These are phyloP conservation scores for Saussurea involucrata DNA, from an alignment of 129 eudicot genomes.

Conservation along the genomic window DNA sequence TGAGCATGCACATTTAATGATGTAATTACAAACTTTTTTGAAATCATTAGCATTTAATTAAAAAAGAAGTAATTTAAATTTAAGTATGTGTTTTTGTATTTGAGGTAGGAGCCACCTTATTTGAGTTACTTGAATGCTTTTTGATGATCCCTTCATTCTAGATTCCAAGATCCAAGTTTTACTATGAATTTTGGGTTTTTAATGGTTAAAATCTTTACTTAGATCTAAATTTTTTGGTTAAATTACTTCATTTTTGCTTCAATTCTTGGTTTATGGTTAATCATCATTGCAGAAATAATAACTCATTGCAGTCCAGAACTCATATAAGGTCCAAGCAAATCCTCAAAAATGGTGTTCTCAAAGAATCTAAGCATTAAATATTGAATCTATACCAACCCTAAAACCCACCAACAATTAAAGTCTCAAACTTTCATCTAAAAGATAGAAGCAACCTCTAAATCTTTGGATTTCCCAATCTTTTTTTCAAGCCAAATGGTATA, in stretches of 20 bases:
- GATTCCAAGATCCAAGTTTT: conserved; percentile 19
- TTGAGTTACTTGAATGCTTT: neutral
- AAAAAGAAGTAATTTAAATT: neutral
- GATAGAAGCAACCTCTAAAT: neutral
- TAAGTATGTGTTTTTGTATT: conserved; percentile 5
- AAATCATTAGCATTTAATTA: conserved; percentile 3
- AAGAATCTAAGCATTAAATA: neutral
- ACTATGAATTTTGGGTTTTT: neutral
- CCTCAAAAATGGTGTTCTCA: neutral
- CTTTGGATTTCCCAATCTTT: neutral
- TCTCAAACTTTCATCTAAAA: neutral
- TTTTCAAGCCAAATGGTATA: too few relatives aligned
- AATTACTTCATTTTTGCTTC: neutral
- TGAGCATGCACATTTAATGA: conserved; percentile 22
- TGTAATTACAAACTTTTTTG: conserved; percentile 7
- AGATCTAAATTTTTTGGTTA: neutral
- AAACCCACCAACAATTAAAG: neutral
- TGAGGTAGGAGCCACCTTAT: neutral
- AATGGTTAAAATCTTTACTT: neutral
- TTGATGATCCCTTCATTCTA: neutral
- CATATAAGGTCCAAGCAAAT: too few relatives aligned
- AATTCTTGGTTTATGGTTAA: neutral
- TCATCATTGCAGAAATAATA: neutral
- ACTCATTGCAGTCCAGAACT: too few relatives aligned
- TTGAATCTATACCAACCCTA: neutral